Evolutionary conservation across 2,329 filamentous ascomycete genomes (phyloP).

Genomic region (Scedosporium apiospermum): DNA sequence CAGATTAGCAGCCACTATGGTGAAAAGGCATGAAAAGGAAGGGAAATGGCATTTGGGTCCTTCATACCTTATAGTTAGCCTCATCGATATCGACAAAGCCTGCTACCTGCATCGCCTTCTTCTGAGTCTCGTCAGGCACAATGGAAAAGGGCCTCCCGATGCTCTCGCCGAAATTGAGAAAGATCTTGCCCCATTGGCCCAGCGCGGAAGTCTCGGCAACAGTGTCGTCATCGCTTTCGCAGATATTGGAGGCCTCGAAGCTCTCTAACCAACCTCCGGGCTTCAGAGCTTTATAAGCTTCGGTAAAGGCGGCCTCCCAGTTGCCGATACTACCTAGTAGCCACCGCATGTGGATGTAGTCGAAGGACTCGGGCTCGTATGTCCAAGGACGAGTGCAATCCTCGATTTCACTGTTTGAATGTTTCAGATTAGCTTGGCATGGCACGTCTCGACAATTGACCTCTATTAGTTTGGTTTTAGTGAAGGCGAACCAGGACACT

Average conservation of each 20-base stretch:
- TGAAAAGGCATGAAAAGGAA: neutral
- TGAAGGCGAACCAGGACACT: neutral
- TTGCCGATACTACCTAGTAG: constrained; percentile 43
- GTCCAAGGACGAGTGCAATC: constrained; percentile 34
- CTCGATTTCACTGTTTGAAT: constrained; percentile 37
- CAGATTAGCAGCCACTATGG: neutral
- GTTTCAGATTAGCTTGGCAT: constrained; percentile 39
- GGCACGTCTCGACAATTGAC: constrained; percentile 29
- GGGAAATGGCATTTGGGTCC: too few relatives aligned
- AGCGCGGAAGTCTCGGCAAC: constrained; percentile 17
- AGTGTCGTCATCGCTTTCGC: constrained; percentile 18
- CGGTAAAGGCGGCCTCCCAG: constrained; percentile 44
- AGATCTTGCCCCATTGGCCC: constrained; percentile 17
- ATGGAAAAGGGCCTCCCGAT: constrained; percentile 18
- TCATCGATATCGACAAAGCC: constrained; percentile 32
- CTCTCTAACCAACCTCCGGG: constrained; percentile 22
- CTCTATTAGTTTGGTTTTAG: constrained; percentile 30
- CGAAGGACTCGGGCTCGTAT: constrained; percentile 31
- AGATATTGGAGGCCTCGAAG: constrained; percentile 15
- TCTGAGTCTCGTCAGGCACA: constrained; percentile 12
- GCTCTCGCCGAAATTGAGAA: constrained; percentile 17
- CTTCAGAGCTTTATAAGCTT: constrained; percentile 39
- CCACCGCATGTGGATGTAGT: constrained; percentile 27
- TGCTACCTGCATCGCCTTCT: constrained; percentile 18
- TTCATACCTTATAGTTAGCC: constrained; percentile 26